These are phyloP conservation scores for Jamesozyma lodderae DNA, from an alignment of 805 yeast species.

Conservation along the genomic window DNA sequence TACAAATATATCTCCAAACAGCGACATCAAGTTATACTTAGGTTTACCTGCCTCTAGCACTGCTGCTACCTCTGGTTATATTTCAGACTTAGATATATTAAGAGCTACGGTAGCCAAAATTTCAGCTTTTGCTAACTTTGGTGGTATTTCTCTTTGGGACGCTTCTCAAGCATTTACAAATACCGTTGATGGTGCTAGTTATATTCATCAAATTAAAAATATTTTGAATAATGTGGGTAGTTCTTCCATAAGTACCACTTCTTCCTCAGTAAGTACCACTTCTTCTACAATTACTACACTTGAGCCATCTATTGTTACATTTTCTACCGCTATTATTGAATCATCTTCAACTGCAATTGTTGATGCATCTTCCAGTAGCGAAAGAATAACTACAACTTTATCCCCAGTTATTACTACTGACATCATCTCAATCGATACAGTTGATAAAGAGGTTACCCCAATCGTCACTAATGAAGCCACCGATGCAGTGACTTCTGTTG, in stretches of 20 bases:
- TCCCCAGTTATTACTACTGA: constrained; percentile 1
- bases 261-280: constrained; percentile 13
- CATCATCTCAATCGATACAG: not conserved
- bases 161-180: constrained; percentile 63
- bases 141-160: constrained; percentile 90
- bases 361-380: constrained; percentile 2
- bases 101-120: constrained; percentile 56
- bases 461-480: not conserved
- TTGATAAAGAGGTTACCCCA: not conserved
- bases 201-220: constrained; percentile 37
- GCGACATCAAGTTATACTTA: constrained; percentile 55
- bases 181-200: constrained; percentile 36
- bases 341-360: constrained; percentile 3
- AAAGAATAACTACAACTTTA: constrained; percentile 3
- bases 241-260: constrained; percentile 6
- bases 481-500: not conserved
- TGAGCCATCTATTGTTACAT: constrained; percentile 9
- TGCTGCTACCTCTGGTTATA: constrained; percentile 57
- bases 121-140: constrained; percentile 61
- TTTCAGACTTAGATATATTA: constrained; percentile 35
- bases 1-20: constrained; percentile 49
- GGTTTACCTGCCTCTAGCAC: constrained; percentile 64
- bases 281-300: constrained; percentile 11
- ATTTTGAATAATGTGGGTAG: constrained; percentile 27
- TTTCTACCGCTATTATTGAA: constrained; percentile 10